Evolutionary conservation across 352 stramenopile species (phyloP), one percentile per base, ranked within the genome.

Genomic region (Phytopythium mirpurense): DNA sequence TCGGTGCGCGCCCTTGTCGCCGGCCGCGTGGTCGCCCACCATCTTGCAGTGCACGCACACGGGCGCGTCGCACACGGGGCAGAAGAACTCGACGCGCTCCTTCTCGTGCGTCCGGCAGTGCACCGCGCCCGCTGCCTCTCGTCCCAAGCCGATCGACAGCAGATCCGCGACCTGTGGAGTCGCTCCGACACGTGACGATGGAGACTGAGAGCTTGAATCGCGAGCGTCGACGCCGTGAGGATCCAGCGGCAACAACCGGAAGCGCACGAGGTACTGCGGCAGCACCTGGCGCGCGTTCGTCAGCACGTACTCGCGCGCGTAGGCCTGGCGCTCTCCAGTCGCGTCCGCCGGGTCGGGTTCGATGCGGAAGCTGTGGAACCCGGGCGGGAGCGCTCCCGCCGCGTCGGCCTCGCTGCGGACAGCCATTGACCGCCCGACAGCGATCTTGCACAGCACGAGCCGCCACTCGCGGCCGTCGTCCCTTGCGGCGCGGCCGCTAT

Each of bases 21-120:
- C 83, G 15, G 74, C 74, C 2, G 79, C 87, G 62, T 91, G 80
- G 41, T 91, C 80, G 36, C 83, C 83, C 3, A 88, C 45, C 78
- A 91, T 88, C 64, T 91, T 91, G 67, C 83, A 91, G 49, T 78
- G 77, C 26, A 93, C 78, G 26, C 80, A 93, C 11, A 91, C 73
- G 0, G 78, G 72, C 3, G 72, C 51, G 9, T 72, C 60, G 42
- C 83, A 93, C 24, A 81, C 56, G 0, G 74, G 65, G 49, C 78
- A 93, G 48, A 83, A 93, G 50, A 93, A 90, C 59, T 93, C 83
- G 41, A 90, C 72, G 36, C 63, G 70, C 40, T 90, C 89, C 46
- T 32, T 58, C 5, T 64, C 55, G 19, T 93, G 83, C 5, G 64
- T 44, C 15, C 58, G 58, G 32, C 78, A 91, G 9, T 32, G 60